Evolutionary conservation across 345 rosid species (phyloP).

Genomic region (Trapa bicornis): DNA sequence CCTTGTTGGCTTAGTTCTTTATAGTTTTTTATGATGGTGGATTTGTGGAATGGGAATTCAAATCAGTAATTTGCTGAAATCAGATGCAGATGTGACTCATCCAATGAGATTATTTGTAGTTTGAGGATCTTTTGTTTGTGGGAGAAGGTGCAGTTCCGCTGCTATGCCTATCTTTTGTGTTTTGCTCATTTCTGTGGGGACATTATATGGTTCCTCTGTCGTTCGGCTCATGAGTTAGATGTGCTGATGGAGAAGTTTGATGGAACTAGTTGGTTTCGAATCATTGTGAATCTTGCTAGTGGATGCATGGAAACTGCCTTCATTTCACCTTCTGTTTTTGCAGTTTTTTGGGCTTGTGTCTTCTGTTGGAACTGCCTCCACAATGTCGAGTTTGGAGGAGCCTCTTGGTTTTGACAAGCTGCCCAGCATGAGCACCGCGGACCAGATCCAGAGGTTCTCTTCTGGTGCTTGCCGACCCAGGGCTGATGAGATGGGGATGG

Average conservation of each 20-base stretch:
- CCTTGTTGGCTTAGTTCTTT: not conserved
- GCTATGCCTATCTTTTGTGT: no score
- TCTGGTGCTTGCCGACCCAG: conserved; percentile 71
- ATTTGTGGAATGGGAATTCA: not conserved
- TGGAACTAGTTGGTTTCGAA: no score
- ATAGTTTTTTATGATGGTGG: not conserved
- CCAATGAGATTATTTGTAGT: no score
- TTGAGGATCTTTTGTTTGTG: no score
- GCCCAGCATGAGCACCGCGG: conserved; percentile 78
- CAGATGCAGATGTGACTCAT: no score
- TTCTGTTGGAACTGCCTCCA: conserved; percentile 8
- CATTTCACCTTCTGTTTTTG: not conserved
- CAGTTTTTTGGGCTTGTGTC: conserved; percentile 1
- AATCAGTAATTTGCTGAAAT: not conserved
- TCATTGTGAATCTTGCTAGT: no score
- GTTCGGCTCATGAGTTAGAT: no score
- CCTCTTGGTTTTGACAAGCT: conserved; percentile 79
- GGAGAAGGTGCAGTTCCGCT: no score
- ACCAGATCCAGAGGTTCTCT: conserved; percentile 78
- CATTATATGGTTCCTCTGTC: no score
- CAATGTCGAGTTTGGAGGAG: conserved; percentile 97
- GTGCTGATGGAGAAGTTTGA: no score
- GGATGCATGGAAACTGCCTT: not conserved
- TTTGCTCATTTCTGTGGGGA: no score
- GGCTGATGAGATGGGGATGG: conserved; percentile 60